Evolutionary conservation across 2,329 filamentous ascomycete species (phyloP), one percentile per base, ranked within the genome.

Genomic region (Pseudocercospora pini-densiflorae): DNA sequence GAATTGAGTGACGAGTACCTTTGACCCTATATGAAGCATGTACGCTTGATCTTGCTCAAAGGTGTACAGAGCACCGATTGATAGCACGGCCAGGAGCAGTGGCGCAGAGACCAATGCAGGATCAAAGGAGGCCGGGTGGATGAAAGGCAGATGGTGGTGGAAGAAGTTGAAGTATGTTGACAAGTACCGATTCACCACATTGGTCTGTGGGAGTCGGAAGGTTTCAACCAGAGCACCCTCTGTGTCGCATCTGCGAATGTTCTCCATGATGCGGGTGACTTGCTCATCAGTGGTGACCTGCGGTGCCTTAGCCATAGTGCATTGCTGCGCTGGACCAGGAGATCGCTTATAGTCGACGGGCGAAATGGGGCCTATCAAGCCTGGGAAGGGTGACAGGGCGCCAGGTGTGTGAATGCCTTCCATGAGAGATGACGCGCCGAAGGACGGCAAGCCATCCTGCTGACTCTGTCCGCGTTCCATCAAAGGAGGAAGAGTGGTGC

Each of bases 21-120:
- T 99, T 66, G 95, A 97, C 19, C 94, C 95, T 72, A 98, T 97
- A 81, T 99, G 95, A 23, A 97, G 88, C 86, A 97, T 93, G 78
- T 97, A 98, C 0, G 95, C 95, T 78, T 97, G 92, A 74, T 98
- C 94, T 77, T 97, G 93, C 76, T 98, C 94, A 78, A 98, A 98
- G 16, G 94, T 94, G 80, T 98, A 98, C 21, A 99, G 83, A 9
- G 95, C 94, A 74, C 95, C 95, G 69, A 99, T 97, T 27, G 95
- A 98, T 60, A 99, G 84, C 16, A 97, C 92, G 0, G 94, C 93
- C 51, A 98, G 86, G 33, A 99, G 83, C 8, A 99, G 84, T 21
- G 95, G 90, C 12, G 94, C 90, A 54, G 94, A 92, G 4, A 91
- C 88, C 71, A 90, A 86, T 4, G 91, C 90, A 3, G 94, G 92